Percentiles rank a stretch among this genome's conserved stretches.
phyloP scores from a whole-genome alignment of 1,139 yeast species.

The Pichia sp. region DNA sequence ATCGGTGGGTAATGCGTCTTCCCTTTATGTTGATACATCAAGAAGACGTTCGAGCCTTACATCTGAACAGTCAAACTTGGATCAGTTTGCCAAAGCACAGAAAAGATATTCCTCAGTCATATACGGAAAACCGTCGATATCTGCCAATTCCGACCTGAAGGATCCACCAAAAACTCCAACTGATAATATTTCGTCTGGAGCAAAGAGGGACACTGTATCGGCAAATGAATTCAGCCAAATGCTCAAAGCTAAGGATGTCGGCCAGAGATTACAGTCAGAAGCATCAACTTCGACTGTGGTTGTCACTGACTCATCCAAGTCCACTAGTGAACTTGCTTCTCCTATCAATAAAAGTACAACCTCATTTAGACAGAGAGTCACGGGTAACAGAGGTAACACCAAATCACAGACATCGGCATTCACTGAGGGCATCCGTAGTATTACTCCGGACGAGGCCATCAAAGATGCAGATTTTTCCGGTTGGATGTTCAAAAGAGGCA shows the following conservation, averaged over 20 bases:
- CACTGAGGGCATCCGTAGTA: conserved; percentile 77
- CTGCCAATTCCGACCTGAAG: too few relatives aligned
- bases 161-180: neutral
- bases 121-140: neutral
- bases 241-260: conserved; percentile 16
- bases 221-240: conserved; percentile 28
- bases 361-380: conserved; percentile 16
- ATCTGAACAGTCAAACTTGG: conserved; percentile 4
- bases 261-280: too few relatives aligned
- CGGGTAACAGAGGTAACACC: conserved; percentile 2
- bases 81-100: conserved; percentile 1
- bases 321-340: too few relatives aligned
- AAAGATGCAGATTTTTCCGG: conserved; percentile 76
- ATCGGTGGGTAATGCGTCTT: conserved; percentile 24
- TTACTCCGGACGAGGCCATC: conserved; percentile 74
- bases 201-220: conserved; percentile 32
- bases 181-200: neutral
- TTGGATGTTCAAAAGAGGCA: conserved; percentile 94
- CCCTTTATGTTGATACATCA: conserved; percentile 21
- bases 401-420: conserved; percentile 81
- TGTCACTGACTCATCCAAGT: too few relatives aligned
- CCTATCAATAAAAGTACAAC: too few relatives aligned
- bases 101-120: conserved; percentile 18
- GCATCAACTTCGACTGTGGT: too few relatives aligned
- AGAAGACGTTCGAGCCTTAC: conserved; percentile 8